These are phyloP conservation scores for Fusarium torulosum DNA, from an alignment of 2,329 filamentous ascomycete species.

Conservation along the genomic window DNA sequence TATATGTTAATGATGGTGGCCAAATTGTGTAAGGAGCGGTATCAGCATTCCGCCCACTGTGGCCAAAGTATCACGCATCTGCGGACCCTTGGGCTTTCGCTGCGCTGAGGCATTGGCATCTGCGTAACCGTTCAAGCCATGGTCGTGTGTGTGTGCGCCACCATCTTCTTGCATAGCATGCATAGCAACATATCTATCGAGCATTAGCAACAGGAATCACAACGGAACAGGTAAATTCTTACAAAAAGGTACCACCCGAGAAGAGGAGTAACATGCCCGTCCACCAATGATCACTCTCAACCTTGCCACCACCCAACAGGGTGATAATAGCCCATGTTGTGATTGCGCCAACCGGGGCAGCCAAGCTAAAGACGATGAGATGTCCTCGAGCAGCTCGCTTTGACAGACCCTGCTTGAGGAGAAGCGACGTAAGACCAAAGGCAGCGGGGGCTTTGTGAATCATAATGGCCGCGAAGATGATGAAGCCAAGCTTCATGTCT, in stretches of 20 bases:
- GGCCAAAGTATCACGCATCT: constrained; percentile 76
- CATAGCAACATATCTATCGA: constrained; percentile 92
- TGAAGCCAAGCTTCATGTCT: constrained; percentile 82
- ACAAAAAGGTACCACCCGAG: constrained; percentile 95
- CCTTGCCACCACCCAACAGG: constrained; percentile 73
- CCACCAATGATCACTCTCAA: constrained; percentile 80
- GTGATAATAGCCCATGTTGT: constrained; percentile 85
- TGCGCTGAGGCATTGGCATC: constrained; percentile 61
- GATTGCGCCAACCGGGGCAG: constrained; percentile 87
- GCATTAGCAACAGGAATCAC: constrained; percentile 28
- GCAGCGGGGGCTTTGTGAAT: constrained; percentile 96
- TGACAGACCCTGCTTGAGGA: constrained; percentile 90
- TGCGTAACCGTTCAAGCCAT: constrained; percentile 66
- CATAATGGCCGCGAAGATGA: constrained; percentile 97
- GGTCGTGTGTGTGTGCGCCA: constrained; percentile 61
- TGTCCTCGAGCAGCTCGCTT: constrained; percentile 88
- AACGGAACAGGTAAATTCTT: constrained; percentile 54
- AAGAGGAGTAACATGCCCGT: constrained; percentile 96
- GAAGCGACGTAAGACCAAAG: constrained; percentile 90
- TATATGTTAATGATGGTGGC: constrained; percentile 73
- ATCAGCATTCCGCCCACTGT: constrained; percentile 83
- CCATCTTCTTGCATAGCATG: constrained; percentile 92
- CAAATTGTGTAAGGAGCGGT: constrained; percentile 81
- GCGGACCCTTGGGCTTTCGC: constrained; percentile 66
- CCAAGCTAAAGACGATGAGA: constrained; percentile 89